phyloP scores from a whole-genome alignment of 2,329 filamentous ascomycete genomes.

The Aspergillus phoenicis region DNA sequence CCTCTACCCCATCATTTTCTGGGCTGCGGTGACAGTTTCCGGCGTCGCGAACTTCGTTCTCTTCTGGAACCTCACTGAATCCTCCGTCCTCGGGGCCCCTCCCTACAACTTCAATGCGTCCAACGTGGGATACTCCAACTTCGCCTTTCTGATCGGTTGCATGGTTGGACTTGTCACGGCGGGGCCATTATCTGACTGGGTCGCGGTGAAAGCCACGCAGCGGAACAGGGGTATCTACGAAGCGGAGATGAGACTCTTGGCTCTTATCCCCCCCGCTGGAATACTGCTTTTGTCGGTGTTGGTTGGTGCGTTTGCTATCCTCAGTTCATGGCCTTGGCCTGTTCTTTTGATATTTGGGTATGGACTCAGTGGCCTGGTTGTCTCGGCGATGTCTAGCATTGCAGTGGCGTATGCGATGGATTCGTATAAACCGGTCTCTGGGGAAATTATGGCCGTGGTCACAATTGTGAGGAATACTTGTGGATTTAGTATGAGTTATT shows the following conservation, averaged over 20 bases:
- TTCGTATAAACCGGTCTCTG: slow-evolving; percentile 8
- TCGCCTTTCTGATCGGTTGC: slow-evolving; percentile 5
- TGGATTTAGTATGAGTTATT: slow-evolving; percentile 14
- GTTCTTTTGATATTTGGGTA: slow-evolving; percentile 8
- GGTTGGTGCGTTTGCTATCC: not conserved
- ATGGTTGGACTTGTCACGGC: slow-evolving; percentile 4
- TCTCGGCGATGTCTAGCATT: slow-evolving; percentile 3
- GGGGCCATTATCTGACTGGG: slow-evolving; percentile 10
- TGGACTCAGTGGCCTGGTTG: not conserved
- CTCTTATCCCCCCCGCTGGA: not conserved
- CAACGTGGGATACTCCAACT: slow-evolving; percentile 9
- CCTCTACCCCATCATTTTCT: slow-evolving; percentile 11
- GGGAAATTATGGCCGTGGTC: slow-evolving; percentile 10
- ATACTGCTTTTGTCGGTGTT: not conserved
- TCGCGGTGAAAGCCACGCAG: not conserved
- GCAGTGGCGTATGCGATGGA: slow-evolving; percentile 10
- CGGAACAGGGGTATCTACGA: slow-evolving; percentile 7
- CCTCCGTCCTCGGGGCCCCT: not conserved
- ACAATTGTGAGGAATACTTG: slow-evolving; percentile 10
- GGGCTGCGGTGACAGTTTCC: not conserved
- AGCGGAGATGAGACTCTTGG: slow-evolving; percentile 10
- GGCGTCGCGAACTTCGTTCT: slow-evolving; percentile 9
- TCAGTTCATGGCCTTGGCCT: not conserved
- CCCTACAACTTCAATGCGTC: slow-evolving; percentile 8
- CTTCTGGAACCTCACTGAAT: slow-evolving; percentile 13